These are phyloP conservation scores for Handroanthus guayacan DNA, from an alignment of 257 asterid species.

Conservation along the genomic window DNA sequence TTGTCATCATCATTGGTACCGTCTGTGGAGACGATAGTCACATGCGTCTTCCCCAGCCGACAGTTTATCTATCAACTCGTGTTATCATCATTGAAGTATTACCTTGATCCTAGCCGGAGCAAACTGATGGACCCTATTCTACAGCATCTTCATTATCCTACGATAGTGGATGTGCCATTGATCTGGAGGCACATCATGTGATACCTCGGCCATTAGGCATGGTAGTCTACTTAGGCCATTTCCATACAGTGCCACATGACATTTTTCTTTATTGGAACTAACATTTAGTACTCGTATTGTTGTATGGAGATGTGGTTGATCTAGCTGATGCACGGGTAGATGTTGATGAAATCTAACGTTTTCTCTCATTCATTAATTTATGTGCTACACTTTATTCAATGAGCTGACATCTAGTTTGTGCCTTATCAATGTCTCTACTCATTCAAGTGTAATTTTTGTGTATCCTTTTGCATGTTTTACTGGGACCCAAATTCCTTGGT, in stretches of 20 bases:
- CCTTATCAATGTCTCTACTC: too few species aligned
- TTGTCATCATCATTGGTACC: too few species aligned
- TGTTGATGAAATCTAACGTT: not conserved
- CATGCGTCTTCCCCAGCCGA: too few species aligned
- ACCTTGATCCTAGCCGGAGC: not conserved
- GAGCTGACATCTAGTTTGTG: not conserved
- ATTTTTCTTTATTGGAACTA: slow-evolving; percentile 5
- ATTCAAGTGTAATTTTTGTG: too few species aligned
- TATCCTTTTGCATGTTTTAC: too few species aligned
- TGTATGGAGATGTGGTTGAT: not conserved
- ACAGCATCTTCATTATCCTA: not conserved
- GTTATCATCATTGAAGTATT: too few species aligned
- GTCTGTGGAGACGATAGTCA: too few species aligned
- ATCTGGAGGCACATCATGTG: slow-evolving; percentile 24
- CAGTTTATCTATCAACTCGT: too few species aligned
- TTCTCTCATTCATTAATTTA: not conserved
- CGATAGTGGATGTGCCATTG: slow-evolving; percentile 11
- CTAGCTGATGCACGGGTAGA: not conserved
- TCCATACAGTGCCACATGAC: slow-evolving; percentile 13
- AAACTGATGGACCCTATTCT: not conserved
- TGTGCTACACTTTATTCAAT: not conserved
- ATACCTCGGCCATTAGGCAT: not conserved
- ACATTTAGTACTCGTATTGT: not conserved
- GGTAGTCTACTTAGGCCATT: slow-evolving; percentile 10
- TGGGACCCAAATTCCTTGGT: too few species aligned